Evolutionary conservation across 2,329 filamentous ascomycete species (phyloP).

Genomic region (Aaosphaeria pasadenensis): DNA sequence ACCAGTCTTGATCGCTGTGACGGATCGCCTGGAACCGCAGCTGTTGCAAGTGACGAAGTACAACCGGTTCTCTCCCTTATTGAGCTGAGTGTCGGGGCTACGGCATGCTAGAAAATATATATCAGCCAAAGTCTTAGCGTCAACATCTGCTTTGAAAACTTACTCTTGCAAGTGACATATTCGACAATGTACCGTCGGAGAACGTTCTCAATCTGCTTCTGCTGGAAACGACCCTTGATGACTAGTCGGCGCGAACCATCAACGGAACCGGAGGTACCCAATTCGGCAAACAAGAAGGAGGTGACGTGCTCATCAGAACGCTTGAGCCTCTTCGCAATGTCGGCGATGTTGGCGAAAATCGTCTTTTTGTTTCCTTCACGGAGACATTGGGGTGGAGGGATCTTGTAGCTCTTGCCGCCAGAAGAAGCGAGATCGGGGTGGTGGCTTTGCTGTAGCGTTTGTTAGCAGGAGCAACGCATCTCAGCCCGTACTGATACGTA

Average conservation of each 20-base stretch:
- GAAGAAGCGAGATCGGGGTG: conserved; percentile 92
- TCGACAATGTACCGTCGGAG: conserved; percentile 94
- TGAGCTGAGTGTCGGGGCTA: conserved; percentile 90
- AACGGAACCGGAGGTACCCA: conserved; percentile 95
- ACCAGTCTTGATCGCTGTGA: conserved; percentile 99
- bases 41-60: conserved; percentile 97
- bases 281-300: conserved; percentile 93
- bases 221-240: conserved; percentile 99
- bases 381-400: conserved; percentile 95
- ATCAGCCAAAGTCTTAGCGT: not conserved
- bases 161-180: conserved; percentile 92
- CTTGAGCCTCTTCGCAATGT: conserved; percentile 99
- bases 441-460: conserved; percentile 45
- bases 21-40: conserved; percentile 67
- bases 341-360: conserved; percentile 97
- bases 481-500: conserved; percentile 42
- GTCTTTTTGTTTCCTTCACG: conserved; percentile 99
- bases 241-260: conserved; percentile 90
- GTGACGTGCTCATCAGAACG: conserved; percentile 96
- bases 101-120: conserved; percentile 54
- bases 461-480: conserved; percentile 53
- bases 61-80: conserved; percentile 97
- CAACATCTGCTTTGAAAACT: conserved; percentile 60
- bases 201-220: conserved; percentile 98
- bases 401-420: conserved; percentile 96